Conservation (phyloP, 257 asterid genomes). For the Gynochthodes officinalis region DNA sequence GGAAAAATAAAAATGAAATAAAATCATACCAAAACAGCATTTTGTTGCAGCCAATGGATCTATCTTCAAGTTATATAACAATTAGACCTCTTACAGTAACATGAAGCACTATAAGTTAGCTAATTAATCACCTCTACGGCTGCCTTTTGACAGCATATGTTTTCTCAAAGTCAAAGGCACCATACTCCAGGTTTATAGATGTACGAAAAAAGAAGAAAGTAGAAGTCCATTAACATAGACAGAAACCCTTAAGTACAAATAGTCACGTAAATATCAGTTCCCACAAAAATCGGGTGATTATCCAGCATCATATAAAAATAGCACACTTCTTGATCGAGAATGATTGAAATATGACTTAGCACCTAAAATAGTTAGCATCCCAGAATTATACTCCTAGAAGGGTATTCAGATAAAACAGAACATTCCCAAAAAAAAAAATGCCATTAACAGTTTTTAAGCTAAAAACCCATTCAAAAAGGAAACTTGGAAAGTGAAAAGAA, state of each 20-base stretch:
- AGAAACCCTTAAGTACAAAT: too few species aligned
- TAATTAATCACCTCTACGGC: neutral
- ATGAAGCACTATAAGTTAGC: neutral
- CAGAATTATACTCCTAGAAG: neutral
- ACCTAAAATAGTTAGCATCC: neutral
- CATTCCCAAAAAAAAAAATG: neutral
- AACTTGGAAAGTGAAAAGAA: neutral
- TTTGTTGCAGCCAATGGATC: neutral
- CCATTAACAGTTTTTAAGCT: neutral
- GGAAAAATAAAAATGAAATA: constrained; percentile 13
- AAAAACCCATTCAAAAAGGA: neutral
- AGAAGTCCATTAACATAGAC: neutral
- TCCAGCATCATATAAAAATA: too few species aligned
- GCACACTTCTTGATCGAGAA: too few species aligned
- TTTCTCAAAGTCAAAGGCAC: neutral
- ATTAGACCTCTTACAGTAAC: neutral
- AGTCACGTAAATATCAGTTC: too few species aligned
- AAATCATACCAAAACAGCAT: neutral
- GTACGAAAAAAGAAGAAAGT: neutral
- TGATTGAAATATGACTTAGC: neutral
- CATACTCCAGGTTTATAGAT: neutral
- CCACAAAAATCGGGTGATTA: too few species aligned
- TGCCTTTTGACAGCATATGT: neutral
- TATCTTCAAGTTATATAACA: neutral
- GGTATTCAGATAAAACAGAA: neutral